Evolutionary conservation across 257 asterid genomes (phyloP).

Genomic region (Solanum paucissectum): DNA sequence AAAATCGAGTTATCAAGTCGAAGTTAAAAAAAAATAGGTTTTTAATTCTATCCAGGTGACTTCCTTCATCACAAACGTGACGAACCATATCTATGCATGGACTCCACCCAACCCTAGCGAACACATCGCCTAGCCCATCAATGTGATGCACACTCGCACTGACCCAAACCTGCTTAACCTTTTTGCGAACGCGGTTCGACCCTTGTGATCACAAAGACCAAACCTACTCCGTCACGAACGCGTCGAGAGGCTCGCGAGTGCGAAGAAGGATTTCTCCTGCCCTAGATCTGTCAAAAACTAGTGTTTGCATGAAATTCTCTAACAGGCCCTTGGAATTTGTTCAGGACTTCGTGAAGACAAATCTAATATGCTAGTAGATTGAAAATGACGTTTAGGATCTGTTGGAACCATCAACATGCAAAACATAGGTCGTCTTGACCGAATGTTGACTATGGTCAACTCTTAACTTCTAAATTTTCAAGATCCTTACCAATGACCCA

Average conservation of each 20-base stretch:
- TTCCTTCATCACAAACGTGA: not conserved
- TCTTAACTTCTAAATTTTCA: not conserved
- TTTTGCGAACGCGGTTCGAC: not conserved
- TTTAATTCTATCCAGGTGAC: not conserved
- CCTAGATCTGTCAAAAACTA: not conserved
- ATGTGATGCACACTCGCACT: not conserved
- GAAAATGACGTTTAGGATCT: not conserved
- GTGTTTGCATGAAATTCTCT: not conserved
- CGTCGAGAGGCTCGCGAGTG: not conserved
- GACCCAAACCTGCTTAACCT: not conserved
- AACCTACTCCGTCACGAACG: not conserved
- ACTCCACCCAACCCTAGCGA: not conserved
- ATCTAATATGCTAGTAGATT: not conserved
- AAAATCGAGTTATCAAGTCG: not conserved
- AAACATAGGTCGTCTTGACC: not conserved
- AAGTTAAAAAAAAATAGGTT: not conserved
- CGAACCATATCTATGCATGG: not conserved
- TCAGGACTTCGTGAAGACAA: not conserved
- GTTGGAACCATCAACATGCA: not conserved
- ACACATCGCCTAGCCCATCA: not conserved
- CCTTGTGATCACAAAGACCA: not conserved
- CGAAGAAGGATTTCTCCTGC: not conserved
- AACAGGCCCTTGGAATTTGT: not conserved
- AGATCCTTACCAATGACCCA: not conserved
- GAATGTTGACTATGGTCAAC: not conserved